Evolutionary conservation across 352 stramenopile genomes (phyloP), one percentile per base, ranked within the genome.

Genomic region (Phytopythium aichiense): DNA sequence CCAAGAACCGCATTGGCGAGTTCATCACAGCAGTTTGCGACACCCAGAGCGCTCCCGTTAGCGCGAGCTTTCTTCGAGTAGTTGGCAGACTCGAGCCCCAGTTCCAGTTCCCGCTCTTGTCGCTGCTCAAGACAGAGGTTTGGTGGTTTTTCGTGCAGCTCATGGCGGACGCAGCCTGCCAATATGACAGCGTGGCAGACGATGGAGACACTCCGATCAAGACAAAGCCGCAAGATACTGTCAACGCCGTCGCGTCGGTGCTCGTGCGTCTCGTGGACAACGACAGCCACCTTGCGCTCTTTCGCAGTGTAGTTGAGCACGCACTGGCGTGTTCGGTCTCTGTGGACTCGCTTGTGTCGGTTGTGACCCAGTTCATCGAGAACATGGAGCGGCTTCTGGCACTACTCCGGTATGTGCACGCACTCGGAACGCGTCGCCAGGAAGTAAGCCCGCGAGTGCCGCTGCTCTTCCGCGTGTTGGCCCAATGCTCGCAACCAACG

Each of bases 131-230:
- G 52, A 66, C 58, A 9, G 61, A 73, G 23, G 52, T 48, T 0
- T 74, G 81, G 23, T 91, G 81, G 81, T 71, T 76, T 5, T 83
- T 91, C 15, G 43, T 89, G 18, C 67, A 69, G 56, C 60, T 84
- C 4, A 73, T 91, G 43, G 56, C 58, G 3, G 63, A 63, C 1
- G 55, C 69, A 5, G 16, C 48, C 28, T 18, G 43, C 38, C 1
- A 38, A 31, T 7, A 20, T 15, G n/a, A 40, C 11, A 42, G 49
- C 15, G 35, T 22, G 6, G 20, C 18, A 13, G 42, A 57, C n/a
- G n/a, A 12, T 13, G 31, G 48, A 28, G 31, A 43, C 48, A 6
- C 3, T 31, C 3, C 22, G 20, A 8, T 20, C 28, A 18, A 63
- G 43, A 23, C 51, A 22, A 56, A 23, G 13, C 57, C 33, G 0